A percentile compares a stretch with the other conserved stretches of the same genome.
These are phyloP conservation scores for Claviceps spartinae DNA, from an alignment of 2,329 filamentous ascomycete genomes.

Conservation along the genomic window DNA sequence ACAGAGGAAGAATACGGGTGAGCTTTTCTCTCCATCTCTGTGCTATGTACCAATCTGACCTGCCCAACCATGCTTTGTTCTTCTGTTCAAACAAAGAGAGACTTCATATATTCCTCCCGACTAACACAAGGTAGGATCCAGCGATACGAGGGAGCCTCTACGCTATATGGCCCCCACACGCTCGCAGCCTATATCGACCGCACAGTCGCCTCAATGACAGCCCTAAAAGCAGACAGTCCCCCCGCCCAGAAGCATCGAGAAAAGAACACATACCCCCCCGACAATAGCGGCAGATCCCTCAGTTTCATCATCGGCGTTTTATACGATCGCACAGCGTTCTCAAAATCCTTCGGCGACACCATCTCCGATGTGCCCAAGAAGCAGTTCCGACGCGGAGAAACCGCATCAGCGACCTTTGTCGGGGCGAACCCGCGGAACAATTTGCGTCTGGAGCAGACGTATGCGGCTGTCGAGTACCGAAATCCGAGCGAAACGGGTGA, in stretches of 20 bases:
- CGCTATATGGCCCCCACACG: constrained; percentile 72
- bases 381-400: constrained; percentile 42
- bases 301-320: constrained; percentile 71
- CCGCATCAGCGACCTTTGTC: constrained; percentile 55
- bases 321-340: constrained; percentile 51
- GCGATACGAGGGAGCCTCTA: constrained; percentile 83
- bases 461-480: constrained; percentile 53
- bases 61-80: background rate
- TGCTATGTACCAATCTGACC: background rate
- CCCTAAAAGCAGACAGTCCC: constrained; percentile 39
- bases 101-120: background rate
- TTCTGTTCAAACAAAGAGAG: background rate
- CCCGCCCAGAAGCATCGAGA: constrained; percentile 14
- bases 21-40: background rate
- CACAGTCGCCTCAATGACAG: constrained; percentile 55
- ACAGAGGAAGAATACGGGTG: constrained; percentile 50
- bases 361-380: constrained; percentile 33
- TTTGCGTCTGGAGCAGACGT: constrained; percentile 63
- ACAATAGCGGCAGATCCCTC: constrained; percentile 62
- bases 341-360: constrained; percentile 57
- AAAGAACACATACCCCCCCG: constrained; percentile 51
- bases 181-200: constrained; percentile 79
- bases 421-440: constrained; percentile 86
- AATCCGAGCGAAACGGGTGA: constrained; percentile 9
- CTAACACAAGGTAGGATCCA: constrained; percentile 40